phyloP scores from a whole-genome alignment of 2,329 filamentous ascomycete genomes.

The Xylaria sp. region DNA sequence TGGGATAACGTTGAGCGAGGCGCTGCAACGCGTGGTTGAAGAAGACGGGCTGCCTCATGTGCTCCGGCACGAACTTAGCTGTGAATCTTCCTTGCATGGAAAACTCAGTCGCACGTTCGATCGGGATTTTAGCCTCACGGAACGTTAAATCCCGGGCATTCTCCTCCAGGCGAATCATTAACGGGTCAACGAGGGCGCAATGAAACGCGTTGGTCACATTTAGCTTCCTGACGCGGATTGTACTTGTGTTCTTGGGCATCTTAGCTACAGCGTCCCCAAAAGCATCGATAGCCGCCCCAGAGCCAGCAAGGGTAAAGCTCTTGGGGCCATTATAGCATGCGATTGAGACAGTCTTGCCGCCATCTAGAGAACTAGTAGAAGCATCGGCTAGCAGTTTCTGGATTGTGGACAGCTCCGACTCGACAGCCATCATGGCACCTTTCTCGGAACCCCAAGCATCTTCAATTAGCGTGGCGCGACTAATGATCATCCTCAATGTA shows the following conservation, averaged over 20 bases:
- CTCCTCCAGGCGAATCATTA: slow-evolving; percentile 46
- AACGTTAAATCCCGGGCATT: slow-evolving; percentile 50
- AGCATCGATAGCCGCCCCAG: slow-evolving; percentile 48
- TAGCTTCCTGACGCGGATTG: slow-evolving; percentile 52
- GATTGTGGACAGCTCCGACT: slow-evolving; percentile 47
- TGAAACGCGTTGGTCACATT: slow-evolving; percentile 62
- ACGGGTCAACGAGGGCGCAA: slow-evolving; percentile 53
- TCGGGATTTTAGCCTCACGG: slow-evolving; percentile 47
- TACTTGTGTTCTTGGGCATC: slow-evolving; percentile 1
- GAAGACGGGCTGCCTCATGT: slow-evolving; percentile 58
- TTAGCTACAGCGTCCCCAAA: slow-evolving; percentile 32
- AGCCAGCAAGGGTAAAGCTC: slow-evolving; percentile 57
- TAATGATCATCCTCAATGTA: slow-evolving; percentile 47
- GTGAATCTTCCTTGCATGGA: slow-evolving; percentile 11
- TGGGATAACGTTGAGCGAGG: slow-evolving; percentile 47
- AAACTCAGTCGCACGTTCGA: slow-evolving; percentile 46
- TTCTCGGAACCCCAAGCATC: slow-evolving; percentile 52
- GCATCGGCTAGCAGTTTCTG: slow-evolving; percentile 39
- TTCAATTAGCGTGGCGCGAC: slow-evolving; percentile 48
- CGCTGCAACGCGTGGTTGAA: slow-evolving; percentile 57
- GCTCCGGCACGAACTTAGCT: slow-evolving; percentile 46
- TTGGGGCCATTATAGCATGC: slow-evolving; percentile 61
- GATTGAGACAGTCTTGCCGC: slow-evolving; percentile 45
- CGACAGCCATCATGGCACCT: slow-evolving; percentile 55
- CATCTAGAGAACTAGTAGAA: not conserved